These are phyloP conservation scores for Phycomyces nitens DNA, from an alignment of 192 early-diverging fungal genomes.

Conservation along the genomic window DNA sequence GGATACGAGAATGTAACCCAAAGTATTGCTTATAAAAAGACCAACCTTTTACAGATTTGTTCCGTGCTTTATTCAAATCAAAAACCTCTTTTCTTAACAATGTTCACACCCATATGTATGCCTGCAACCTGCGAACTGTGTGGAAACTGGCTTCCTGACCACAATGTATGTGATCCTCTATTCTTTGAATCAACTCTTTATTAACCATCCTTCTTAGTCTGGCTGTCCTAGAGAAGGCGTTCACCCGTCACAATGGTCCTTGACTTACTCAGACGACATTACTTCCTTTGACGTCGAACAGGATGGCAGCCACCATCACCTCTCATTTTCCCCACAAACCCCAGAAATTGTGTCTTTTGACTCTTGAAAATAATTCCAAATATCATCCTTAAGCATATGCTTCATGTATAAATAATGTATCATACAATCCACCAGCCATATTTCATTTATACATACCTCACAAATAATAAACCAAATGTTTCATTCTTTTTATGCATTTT, in stretches of 20 bases:
- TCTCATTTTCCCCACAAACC: neutral
- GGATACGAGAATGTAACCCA: too few species aligned
- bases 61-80: neutral
- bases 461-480: slow-evolving; percentile 4
- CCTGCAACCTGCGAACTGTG: slow-evolving; percentile 34
- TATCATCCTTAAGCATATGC: neutral
- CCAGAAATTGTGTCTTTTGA: too few species aligned
- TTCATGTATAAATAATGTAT: neutral
- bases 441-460: neutral
- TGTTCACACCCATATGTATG: neutral
- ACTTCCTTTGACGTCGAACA: neutral
- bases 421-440: neutral
- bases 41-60: too few species aligned
- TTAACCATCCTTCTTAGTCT: slow-evolving; percentile 13
- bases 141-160: slow-evolving; percentile 26
- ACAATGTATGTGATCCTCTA: slow-evolving; percentile 22
- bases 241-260: slow-evolving; percentile 26
- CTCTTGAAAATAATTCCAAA: too few species aligned
- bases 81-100: neutral
- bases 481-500: too few species aligned
- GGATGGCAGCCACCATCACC: neutral
- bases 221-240: slow-evolving; percentile 22
- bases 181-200: neutral
- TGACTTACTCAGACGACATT: slow-evolving; percentile 1
- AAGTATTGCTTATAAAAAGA: too few species aligned